Conservation (phyloP, 805 yeast species). For the Teunomyces atbi region DNA sequence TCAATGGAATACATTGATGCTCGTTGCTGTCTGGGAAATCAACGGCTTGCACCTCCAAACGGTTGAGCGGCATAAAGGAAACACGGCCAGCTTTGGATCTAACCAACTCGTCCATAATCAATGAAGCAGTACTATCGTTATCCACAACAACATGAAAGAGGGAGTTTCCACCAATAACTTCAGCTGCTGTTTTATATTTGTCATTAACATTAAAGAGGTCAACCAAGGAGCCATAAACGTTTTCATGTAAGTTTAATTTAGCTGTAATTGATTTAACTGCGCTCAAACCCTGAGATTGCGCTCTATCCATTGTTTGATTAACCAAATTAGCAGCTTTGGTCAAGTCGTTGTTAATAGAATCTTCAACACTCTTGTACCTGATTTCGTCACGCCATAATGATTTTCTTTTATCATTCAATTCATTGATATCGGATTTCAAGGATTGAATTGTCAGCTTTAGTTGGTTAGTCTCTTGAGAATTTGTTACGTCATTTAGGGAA, state of each 20-base stretch:
- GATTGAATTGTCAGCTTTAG: slow-evolving; percentile 36
- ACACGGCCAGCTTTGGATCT: slow-evolving; percentile 76
- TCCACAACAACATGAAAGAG: slow-evolving; percentile 89
- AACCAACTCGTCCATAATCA: slow-evolving; percentile 71
- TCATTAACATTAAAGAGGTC: slow-evolving; percentile 79
- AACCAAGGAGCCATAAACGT: slow-evolving; percentile 81
- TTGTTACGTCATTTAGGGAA: slow-evolving; percentile 15
- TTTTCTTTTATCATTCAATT: slow-evolving; percentile 65
- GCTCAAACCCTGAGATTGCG: slow-evolving; percentile 64
- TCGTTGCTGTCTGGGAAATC: slow-evolving; percentile 58
- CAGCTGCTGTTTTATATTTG: slow-evolving; percentile 81
- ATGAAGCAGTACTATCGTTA: slow-evolving; percentile 76
- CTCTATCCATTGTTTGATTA: slow-evolving; percentile 72
- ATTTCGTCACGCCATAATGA: slow-evolving; percentile 78
- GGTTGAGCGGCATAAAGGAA: slow-evolving; percentile 86
- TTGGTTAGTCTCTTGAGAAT: slow-evolving; percentile 12
- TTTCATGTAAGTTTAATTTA: slow-evolving; percentile 54
- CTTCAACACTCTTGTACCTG: slow-evolving; percentile 54
- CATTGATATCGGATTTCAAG: slow-evolving; percentile 41
- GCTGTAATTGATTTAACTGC: slow-evolving; percentile 64
- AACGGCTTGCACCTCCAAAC: slow-evolving; percentile 45
- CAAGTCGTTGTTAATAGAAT: slow-evolving; percentile 55
- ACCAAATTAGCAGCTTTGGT: slow-evolving; percentile 57
- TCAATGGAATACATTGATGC: slow-evolving; percentile 70
- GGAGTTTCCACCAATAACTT: slow-evolving; percentile 84